A percentile compares a stretch with the other conserved stretches of the same genome.
These are phyloP conservation scores for Perkinsus olseni DNA, from an alignment of 169 alveolate genomes.

Conservation along the genomic window DNA sequence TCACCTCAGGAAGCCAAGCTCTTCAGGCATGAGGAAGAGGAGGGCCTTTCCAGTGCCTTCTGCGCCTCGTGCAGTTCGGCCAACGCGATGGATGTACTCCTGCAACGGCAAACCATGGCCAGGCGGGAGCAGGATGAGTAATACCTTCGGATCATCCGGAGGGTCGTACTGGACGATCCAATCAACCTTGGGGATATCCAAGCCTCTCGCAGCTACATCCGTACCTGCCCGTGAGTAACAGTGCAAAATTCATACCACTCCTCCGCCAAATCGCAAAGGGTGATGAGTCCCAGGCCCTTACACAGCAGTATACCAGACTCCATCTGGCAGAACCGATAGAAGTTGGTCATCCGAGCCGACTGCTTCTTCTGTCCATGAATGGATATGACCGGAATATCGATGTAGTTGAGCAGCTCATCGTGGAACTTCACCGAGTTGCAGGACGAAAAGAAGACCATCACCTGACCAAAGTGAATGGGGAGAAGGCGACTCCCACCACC, in stretches of 20 bases:
- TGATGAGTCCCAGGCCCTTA: not conserved
- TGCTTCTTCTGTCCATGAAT: constrained; percentile 97
- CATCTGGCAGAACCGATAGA: constrained; percentile 87
- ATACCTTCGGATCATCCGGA: constrained; percentile 91
- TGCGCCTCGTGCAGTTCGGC: constrained; percentile 98
- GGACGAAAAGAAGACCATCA: constrained; percentile 96
- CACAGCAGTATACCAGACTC: constrained; percentile 20
- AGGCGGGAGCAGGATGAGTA: not conserved
- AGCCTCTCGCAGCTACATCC: constrained; percentile 99
- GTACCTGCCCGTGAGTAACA: constrained; percentile 43
- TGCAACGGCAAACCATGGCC: constrained; percentile 6
- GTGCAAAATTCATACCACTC: not conserved
- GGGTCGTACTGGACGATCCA: constrained; percentile 99
- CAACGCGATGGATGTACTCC: constrained; percentile 99
- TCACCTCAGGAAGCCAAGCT: constrained; percentile 72
- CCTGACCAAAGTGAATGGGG: constrained; percentile 13
- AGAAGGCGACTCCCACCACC: not conserved
- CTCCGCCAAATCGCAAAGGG: not conserved
- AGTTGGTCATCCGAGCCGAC: constrained; percentile 83
- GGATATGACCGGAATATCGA: constrained; percentile 89
- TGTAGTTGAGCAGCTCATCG: constrained; percentile 92
- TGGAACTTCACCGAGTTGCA: constrained; percentile 96
- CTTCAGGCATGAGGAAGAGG: constrained; percentile 93
- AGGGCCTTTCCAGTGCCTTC: constrained; percentile 90
- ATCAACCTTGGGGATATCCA: constrained; percentile 97